These are phyloP conservation scores for Scutellaria barbata DNA, from an alignment of 257 asterid species.

Conservation along the genomic window DNA sequence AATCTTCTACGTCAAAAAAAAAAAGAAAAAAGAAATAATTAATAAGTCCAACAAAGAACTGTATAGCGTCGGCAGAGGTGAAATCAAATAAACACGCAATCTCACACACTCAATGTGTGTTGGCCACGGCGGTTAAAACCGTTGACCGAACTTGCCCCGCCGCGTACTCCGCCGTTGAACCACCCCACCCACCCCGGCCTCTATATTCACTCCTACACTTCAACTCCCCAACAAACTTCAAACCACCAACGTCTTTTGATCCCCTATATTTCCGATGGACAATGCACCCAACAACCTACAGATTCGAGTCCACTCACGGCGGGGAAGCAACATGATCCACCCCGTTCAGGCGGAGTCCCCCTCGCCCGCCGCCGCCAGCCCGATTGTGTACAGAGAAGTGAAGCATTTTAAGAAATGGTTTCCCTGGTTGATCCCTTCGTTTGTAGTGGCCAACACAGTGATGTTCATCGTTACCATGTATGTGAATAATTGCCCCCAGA, in stretches of 20 bases:
- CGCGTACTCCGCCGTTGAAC: conserved; percentile 45
- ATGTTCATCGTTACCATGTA: conserved; percentile 74
- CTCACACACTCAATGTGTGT: too few species aligned
- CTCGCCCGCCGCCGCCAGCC: conserved; percentile 33
- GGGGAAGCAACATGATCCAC: conserved; percentile 64
- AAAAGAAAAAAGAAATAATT: too few species aligned
- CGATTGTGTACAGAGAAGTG: conserved; percentile 50
- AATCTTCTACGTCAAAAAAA: too few species aligned
- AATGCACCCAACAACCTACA: conserved; percentile 48
- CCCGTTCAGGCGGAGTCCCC: conserved; percentile 55
- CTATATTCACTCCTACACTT: conserved; percentile 37
- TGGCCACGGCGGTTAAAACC: conserved; percentile 37
- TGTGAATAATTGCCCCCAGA: conserved; percentile 74
- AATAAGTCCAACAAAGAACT: too few species aligned
- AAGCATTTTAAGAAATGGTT: conserved; percentile 78
- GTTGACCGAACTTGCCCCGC: conserved; percentile 48
- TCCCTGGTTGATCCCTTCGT: conserved; percentile 78
- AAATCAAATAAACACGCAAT: too few species aligned
- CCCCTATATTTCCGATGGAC: conserved; percentile 46
- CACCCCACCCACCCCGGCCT: conserved; percentile 39
- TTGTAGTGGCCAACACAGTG: conserved; percentile 62
- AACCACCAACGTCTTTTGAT: conserved; percentile 33
- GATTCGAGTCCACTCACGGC: conserved; percentile 55
- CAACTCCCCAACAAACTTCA: conserved; percentile 40
- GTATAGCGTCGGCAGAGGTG: too few species aligned